These are phyloP conservation scores for Cicer chorassanicum DNA, from an alignment of 306 rosid species.

Conservation along the genomic window DNA sequence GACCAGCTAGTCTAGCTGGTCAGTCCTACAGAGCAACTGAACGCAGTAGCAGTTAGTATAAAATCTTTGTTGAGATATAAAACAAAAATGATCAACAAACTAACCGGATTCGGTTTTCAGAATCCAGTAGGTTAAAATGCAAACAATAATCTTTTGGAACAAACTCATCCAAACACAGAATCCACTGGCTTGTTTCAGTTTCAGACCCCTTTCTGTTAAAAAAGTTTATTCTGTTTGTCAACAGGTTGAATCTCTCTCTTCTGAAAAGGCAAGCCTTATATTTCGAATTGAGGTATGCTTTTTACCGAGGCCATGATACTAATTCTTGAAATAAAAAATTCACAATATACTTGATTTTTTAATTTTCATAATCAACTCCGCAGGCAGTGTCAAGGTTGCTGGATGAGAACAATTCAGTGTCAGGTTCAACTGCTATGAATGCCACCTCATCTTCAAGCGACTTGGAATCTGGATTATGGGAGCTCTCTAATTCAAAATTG, in stretches of 20 bases:
- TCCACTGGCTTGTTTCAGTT: conserved; percentile 22
- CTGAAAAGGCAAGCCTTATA: conserved; percentile 83
- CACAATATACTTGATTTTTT: conserved; percentile 6
- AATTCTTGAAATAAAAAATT: conserved; percentile 22
- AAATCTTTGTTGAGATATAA: conserved; percentile 3
- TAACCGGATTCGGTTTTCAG: conserved; percentile 12
- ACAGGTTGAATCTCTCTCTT: conserved; percentile 96
- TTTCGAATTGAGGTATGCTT: conserved; percentile 85
- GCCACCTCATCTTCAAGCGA: conserved; percentile 63
- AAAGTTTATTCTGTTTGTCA: conserved; percentile 43
- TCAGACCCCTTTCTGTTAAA: conserved; percentile 29
- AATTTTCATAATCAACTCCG: conserved; percentile 34
- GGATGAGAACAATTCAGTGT: conserved; percentile 68
- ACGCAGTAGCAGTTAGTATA: conserved; percentile 26
- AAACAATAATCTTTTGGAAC: background rate
- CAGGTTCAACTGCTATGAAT: conserved; percentile 46
- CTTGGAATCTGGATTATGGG: conserved; percentile 78
- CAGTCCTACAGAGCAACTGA: conserved; percentile 22
- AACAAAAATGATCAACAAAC: conserved; percentile 16
- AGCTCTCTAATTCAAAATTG: conserved; percentile 64
- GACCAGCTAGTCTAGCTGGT: conserved; percentile 30
- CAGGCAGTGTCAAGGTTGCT: conserved; percentile 80
- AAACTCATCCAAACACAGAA: conserved; percentile 14
- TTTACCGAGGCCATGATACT: conserved; percentile 26
- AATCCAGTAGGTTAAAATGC: conserved; percentile 9